Percentiles rank a stretch among this genome's conserved stretches.
These are phyloP conservation scores for Primulina eburnea DNA, from an alignment of 257 asterid genomes.

Conservation along the genomic window DNA sequence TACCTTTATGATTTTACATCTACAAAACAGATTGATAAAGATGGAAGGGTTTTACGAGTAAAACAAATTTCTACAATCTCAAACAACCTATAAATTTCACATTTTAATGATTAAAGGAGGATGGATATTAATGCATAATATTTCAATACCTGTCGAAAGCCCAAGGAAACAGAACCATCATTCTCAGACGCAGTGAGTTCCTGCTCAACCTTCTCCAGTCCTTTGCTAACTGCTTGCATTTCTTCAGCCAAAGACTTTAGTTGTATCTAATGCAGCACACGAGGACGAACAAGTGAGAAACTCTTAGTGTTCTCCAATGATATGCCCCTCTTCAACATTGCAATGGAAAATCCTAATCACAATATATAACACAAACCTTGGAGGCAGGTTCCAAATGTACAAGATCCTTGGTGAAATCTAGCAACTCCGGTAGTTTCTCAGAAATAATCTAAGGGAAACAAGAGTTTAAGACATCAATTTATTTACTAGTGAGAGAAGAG, in stretches of 20 bases:
- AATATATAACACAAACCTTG: slow-evolving; percentile 49
- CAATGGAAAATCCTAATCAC: slow-evolving; percentile 19
- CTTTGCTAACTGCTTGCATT: slow-evolving; percentile 94
- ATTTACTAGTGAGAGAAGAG: neutral
- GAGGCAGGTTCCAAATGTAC: slow-evolving; percentile 91
- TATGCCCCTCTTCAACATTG: slow-evolving; percentile 12
- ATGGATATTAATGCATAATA: slow-evolving; percentile 11
- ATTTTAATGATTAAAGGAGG: slow-evolving; percentile 7
- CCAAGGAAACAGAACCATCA: slow-evolving; percentile 82
- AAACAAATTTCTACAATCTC: neutral
- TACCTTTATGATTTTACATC: no score
- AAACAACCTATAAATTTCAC: neutral
- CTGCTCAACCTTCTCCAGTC: slow-evolving; percentile 95
- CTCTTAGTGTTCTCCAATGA: slow-evolving; percentile 23
- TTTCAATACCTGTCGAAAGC: slow-evolving; percentile 75
- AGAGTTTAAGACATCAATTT: neutral
- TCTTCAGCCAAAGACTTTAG: slow-evolving; percentile 96
- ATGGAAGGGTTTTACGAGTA: neutral
- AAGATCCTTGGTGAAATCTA: slow-evolving; percentile 89
- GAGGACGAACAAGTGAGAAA: slow-evolving; percentile 27
- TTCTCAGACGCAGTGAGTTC: slow-evolving; percentile 82
- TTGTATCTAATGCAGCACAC: slow-evolving; percentile 61
- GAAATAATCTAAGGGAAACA: slow-evolving; percentile 57
- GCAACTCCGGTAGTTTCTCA: slow-evolving; percentile 87
- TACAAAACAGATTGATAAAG: neutral